Percentiles rank a stretch among this genome's conserved stretches.
Conservation (phyloP, 2,329 filamentous ascomycete genomes). For the Thermochaetoides dissita region DNA sequence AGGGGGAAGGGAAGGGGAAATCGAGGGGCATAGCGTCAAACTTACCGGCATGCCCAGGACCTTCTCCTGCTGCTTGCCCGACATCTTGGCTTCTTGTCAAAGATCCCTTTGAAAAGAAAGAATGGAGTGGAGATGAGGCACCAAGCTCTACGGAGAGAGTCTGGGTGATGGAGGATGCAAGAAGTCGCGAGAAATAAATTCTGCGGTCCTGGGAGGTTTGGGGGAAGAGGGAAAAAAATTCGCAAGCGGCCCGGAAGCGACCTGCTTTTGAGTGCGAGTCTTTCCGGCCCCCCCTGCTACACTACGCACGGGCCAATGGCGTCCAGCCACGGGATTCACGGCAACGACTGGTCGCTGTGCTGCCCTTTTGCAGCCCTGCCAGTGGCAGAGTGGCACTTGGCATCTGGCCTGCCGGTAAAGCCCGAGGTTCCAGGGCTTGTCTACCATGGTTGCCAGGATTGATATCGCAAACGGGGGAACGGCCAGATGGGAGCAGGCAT, state of each 20-base stretch:
- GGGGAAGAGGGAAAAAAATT: slow-evolving; percentile 36
- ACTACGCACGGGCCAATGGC: slow-evolving; percentile 14
- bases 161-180: slow-evolving; percentile 17
- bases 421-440: slow-evolving; percentile 14
- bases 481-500: slow-evolving; percentile 6
- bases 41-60: slow-evolving; percentile 57
- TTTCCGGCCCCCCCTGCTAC: slow-evolving; percentile 27
- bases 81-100: slow-evolving; percentile 36
- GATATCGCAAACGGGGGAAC: slow-evolving; percentile 4
- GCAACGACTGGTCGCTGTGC: slow-evolving; percentile 9
- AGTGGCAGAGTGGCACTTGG: slow-evolving; percentile 11
- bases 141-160: slow-evolving; percentile 24
- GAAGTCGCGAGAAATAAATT: slow-evolving; percentile 27
- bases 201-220: slow-evolving; percentile 29
- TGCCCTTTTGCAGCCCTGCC: slow-evolving; percentile 8
- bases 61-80: slow-evolving; percentile 37
- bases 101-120: slow-evolving; percentile 33
- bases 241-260: slow-evolving; percentile 28
- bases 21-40: slow-evolving; percentile 17
- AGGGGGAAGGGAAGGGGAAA: slow-evolving; percentile 16
- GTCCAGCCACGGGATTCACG: slow-evolving; percentile 6
- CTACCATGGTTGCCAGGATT: not conserved
- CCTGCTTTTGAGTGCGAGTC: slow-evolving; percentile 39
- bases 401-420: slow-evolving; percentile 14
- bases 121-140: slow-evolving; percentile 47